Evolutionary conservation across 257 asterid genomes (phyloP).

Genomic region (Linaria vulgaris): DNA sequence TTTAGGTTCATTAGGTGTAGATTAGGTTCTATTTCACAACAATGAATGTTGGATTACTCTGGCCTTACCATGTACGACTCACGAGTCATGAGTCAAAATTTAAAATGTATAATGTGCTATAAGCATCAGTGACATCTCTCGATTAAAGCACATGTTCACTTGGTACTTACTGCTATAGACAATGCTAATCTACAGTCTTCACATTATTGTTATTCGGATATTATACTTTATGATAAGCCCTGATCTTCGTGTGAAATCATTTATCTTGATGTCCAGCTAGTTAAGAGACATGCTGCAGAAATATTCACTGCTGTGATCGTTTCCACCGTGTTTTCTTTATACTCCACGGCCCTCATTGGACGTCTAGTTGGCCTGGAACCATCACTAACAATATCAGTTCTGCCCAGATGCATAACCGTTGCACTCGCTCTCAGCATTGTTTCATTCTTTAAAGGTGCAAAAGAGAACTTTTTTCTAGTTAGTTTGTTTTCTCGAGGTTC

Average conservation of each 20-base stretch:
- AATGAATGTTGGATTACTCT: no score
- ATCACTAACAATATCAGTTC: slow-evolving; percentile 64
- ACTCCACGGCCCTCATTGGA: slow-evolving; percentile 86
- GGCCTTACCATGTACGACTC: no score
- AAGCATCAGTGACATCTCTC: no score
- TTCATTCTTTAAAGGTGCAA: slow-evolving; percentile 82
- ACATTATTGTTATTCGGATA: neutral
- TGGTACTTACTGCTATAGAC: no score
- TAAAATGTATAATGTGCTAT: no score
- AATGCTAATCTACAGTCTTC: neutral
- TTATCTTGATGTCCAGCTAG: slow-evolving; percentile 55
- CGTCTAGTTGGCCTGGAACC: slow-evolving; percentile 81
- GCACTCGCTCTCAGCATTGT: slow-evolving; percentile 98
- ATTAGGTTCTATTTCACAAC: neutral
- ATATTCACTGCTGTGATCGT: slow-evolving; percentile 83
- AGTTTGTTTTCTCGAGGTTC: neutral
- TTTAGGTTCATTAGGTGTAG: no score
- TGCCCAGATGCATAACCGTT: slow-evolving; percentile 99
- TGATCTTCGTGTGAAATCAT: neutral
- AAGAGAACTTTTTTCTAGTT: slow-evolving; percentile 3
- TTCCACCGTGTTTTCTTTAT: slow-evolving; percentile 75
- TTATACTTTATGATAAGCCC: neutral
- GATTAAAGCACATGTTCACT: no score
- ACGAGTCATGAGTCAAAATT: no score
- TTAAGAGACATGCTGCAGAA: slow-evolving; percentile 97